Evolutionary conservation across 306 rosid genomes (phyloP).

Genomic region (Cucumis cinereus): DNA sequence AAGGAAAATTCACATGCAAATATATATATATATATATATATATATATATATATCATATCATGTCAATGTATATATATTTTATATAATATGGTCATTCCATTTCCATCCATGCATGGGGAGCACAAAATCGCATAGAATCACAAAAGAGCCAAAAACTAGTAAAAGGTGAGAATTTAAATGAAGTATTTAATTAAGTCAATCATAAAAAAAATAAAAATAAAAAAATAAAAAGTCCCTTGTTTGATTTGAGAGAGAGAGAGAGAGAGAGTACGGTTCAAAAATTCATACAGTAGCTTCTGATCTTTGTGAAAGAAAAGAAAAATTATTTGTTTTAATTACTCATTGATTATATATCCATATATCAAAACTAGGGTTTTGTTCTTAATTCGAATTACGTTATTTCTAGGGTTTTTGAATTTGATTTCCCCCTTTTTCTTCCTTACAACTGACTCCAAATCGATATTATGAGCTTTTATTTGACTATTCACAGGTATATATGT

Average conservation of each 20-base stretch:
- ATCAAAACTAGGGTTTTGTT: background rate
- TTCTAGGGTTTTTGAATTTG: background rate
- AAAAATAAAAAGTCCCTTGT: slow-evolving; percentile 24
- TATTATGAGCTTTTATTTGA: background rate
- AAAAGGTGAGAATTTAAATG: slow-evolving; percentile 24
- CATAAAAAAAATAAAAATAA: background rate
- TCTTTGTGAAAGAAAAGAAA: too few species aligned
- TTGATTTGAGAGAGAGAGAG: slow-evolving; percentile 27
- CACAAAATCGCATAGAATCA: slow-evolving; percentile 37
- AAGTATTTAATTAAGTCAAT: slow-evolving; percentile 36
- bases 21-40: too few species aligned
- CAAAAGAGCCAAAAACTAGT: slow-evolving; percentile 29
- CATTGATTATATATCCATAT: background rate
- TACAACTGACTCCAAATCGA: too few species aligned
- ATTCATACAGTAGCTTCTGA: background rate
- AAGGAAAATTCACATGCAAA: background rate
- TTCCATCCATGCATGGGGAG: slow-evolving; percentile 25
- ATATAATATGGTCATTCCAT: background rate
- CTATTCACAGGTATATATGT: background rate
- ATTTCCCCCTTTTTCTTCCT: too few species aligned
- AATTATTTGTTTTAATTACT: too few species aligned
- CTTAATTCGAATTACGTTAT: background rate
- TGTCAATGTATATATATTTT: background rate
- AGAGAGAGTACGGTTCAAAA: background rate
- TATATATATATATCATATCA: background rate